These are phyloP conservation scores for Dendrobium huoshanense DNA, from an alignment of 106 monocot genomes.

Conservation along the genomic window DNA sequence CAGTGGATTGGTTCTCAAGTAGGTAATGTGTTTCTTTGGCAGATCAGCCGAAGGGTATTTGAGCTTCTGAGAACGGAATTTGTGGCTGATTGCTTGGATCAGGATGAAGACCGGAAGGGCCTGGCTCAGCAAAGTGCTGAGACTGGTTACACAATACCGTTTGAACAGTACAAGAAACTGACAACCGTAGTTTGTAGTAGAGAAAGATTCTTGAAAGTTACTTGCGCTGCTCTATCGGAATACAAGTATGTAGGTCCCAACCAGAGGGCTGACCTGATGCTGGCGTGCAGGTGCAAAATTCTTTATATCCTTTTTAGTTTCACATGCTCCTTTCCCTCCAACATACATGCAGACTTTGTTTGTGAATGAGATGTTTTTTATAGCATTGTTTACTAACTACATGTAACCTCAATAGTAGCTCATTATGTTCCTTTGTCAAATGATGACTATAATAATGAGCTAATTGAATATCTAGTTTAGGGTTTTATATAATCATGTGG, in stretches of 20 bases:
- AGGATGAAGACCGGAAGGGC: neutral
- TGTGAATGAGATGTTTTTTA: neutral
- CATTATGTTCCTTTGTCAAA: too few relatives aligned
- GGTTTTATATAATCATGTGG: too few relatives aligned
- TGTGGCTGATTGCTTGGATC: slow-evolving; percentile 6
- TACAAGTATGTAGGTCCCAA: slow-evolving; percentile 71
- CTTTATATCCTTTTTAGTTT: neutral
- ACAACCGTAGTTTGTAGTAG: slow-evolving; percentile 38
- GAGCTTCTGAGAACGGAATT: slow-evolving; percentile 33
- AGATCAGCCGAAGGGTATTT: slow-evolving; percentile 90
- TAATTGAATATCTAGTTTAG: too few relatives aligned
- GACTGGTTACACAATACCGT: slow-evolving; percentile 22
- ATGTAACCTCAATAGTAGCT: too few relatives aligned
- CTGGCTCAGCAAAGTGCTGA: slow-evolving; percentile 6
- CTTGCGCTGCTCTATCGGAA: slow-evolving; percentile 50
- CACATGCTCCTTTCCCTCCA: neutral
- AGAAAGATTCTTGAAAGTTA: slow-evolving; percentile 43
- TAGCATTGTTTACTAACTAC: neutral
- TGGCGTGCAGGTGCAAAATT: slow-evolving; percentile 50
- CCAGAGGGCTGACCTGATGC: slow-evolving; percentile 51
- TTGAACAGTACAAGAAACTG: slow-evolving; percentile 54
- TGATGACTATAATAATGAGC: too few relatives aligned
- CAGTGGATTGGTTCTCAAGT: neutral
- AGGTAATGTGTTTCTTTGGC: slow-evolving; percentile 4
- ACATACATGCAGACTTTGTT: neutral